Evolutionary conservation across 1,139 yeast species (phyloP).

Genomic region (Candida sp.): DNA sequence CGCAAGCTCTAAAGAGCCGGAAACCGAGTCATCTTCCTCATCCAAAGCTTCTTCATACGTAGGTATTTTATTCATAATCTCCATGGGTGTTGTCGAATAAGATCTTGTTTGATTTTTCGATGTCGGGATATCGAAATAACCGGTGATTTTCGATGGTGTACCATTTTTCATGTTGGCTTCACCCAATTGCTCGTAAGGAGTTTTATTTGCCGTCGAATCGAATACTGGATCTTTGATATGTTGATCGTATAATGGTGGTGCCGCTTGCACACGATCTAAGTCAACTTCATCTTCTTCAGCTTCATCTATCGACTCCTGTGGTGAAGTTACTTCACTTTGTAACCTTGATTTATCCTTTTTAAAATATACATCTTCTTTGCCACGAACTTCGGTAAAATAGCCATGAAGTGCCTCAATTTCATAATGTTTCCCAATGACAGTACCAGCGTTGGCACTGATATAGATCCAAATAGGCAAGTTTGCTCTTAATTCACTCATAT

Average conservation of each 20-base stretch:
- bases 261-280: conserved; percentile 26
- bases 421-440: conserved; percentile 49
- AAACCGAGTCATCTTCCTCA: conserved; percentile 15
- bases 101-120: conserved; percentile 4
- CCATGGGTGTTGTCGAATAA: conserved; percentile 7
- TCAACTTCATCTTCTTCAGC: conserved; percentile 18
- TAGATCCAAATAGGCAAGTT: conserved; percentile 61
- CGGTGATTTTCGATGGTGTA: conserved; percentile 6
- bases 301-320: conserved; percentile 9
- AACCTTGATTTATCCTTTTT: conserved; percentile 15
- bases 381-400: conserved; percentile 36
- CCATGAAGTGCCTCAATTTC: conserved; percentile 50
- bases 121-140: conserved; percentile 27
- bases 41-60: conserved; percentile 22
- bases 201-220: conserved; percentile 33
- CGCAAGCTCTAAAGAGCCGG: conserved; percentile 15
- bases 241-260: conserved; percentile 43
- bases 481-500: conserved; percentile 65
- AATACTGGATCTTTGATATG: conserved; percentile 34
- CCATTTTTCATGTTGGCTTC: conserved; percentile 16
- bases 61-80: conserved; percentile 16
- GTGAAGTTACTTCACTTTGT: conserved; percentile 7
- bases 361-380: conserved; percentile 35
- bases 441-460: conserved; percentile 50
- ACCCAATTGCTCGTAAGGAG: conserved; percentile 35